Base-by-base conservation (phyloP, 2,329 filamentous ascomycete genomes). In the Xylariaceae sp. region DNA sequence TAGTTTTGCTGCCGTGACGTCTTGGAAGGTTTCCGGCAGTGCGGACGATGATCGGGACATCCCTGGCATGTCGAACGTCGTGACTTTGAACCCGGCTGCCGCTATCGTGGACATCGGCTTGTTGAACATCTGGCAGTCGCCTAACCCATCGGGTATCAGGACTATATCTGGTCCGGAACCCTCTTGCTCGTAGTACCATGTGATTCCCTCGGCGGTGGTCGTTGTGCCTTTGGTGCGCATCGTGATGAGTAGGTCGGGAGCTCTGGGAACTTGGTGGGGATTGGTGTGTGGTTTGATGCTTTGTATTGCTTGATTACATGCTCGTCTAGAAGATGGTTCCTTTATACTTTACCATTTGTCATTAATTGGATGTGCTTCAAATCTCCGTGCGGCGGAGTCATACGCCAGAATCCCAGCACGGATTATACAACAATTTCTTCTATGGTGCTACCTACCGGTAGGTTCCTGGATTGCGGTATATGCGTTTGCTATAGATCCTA, bases 101-200 rank as follows among this genome's bases (percentile, higher is more conserved):
- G 50, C 49, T 4, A 59, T 51, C 32, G 45, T 15, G 30, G 55
- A 43, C 9, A 59, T 53, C 6, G 57, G 30, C 49, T 54, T 53
- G 40, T 55, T 37, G 52, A 59, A 58, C 55, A 58, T 53, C n/a
- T 59, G 49, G 22, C 57, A 58, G 10, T 59, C 57, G 16, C 57
- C 57, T 18, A 59, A 18, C 8, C 57, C 57, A 18, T 59, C 57
- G 12, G 57, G 57, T 12, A 59, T 51, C 12, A 59, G 47, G 16
- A 59, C 52, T 9, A 59, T 49, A 26, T 59, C 55, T 5, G 57
- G 57, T 3, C 57, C 57, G 4, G 49, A 45, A n/a, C 57, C 57
- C 36, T 59, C 57, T 43, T 59, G 57, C 44, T 57, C 55, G 26
- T 59, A 59, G 40, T 58, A 59, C 57, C 57, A 59, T 10, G 47